Evolutionary conservation across 768 basidiomycete genomes (phyloP).

Genomic region (Hericium erinaceus): DNA sequence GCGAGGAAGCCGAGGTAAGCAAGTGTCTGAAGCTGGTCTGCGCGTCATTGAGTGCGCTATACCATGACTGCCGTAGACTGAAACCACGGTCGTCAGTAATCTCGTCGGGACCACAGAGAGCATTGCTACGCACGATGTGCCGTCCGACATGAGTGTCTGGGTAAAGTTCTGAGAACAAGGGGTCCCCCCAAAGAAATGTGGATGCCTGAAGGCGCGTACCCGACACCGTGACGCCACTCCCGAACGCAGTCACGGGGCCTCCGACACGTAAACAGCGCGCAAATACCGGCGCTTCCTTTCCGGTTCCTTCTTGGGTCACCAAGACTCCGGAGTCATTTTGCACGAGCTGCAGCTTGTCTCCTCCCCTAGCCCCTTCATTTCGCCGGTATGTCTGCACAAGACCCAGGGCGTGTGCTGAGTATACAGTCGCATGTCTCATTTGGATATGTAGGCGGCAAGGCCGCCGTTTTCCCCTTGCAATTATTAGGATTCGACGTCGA

Average conservation of each 20-base stretch:
- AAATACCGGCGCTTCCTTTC: background rate
- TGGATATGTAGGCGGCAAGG: slow-evolving; percentile 88
- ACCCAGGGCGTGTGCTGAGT: slow-evolving; percentile 59
- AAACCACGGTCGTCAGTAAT: background rate
- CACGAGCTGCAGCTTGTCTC: background rate
- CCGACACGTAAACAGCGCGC: slow-evolving; percentile 3
- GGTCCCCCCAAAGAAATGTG: slow-evolving; percentile 1
- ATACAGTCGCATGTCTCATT: slow-evolving; percentile 91
- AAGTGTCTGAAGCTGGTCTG: slow-evolving; percentile 72
- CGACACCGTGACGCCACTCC: slow-evolving; percentile 8
- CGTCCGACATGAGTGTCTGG: slow-evolving; percentile 31
- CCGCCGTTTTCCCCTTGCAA: slow-evolving; percentile 69
- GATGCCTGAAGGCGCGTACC: background rate
- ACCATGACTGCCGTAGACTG: slow-evolving; percentile 84
- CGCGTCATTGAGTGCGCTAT: slow-evolving; percentile 61
- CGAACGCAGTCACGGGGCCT: background rate
- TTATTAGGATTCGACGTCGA: slow-evolving; percentile 94
- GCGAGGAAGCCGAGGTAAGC: slow-evolving; percentile 56
- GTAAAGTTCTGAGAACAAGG: background rate
- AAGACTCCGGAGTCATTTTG: background rate
- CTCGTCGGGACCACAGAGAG: background rate
- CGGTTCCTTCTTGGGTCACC: background rate
- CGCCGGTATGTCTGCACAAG: slow-evolving; percentile 4
- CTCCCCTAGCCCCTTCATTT: background rate
- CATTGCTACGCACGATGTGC: slow-evolving; percentile 38